Percentiles rank a stretch among this genome's conserved stretches.
These are phyloP conservation scores for Durusdinium trenchii DNA, from an alignment of 73 alveolate species.

Conservation along the genomic window DNA sequence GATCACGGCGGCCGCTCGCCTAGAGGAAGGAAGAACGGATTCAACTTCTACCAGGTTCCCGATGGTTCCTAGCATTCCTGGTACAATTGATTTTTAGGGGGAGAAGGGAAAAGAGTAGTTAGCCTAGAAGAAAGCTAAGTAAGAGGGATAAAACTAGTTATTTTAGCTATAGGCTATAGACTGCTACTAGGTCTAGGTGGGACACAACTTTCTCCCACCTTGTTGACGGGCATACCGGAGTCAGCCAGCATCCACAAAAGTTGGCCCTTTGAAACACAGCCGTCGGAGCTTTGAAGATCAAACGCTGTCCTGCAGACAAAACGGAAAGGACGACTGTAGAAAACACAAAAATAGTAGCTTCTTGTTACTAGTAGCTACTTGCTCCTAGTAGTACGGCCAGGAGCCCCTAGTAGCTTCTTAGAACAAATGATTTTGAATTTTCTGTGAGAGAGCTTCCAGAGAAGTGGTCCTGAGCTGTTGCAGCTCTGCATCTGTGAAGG, in stretches of 20 bases:
- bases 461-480: constrained; percentile 53
- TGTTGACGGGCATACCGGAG: constrained; percentile 95
- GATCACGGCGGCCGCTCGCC: constrained; percentile 87
- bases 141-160: too few relatives aligned
- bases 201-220: constrained; percentile 19
- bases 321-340: neutral
- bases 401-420: too few relatives aligned
- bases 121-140: too few relatives aligned
- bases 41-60: too few relatives aligned
- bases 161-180: too few relatives aligned
- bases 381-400: too few relatives aligned
- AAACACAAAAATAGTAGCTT: neutral
- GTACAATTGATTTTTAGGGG: too few relatives aligned
- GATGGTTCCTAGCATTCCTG: too few relatives aligned
- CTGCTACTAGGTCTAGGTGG: too few relatives aligned
- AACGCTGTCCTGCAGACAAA: constrained; percentile 35
- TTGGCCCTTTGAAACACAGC: constrained; percentile 76
- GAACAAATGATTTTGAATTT: neutral
- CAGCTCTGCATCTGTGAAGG: constrained; percentile 75
- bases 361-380: too few relatives aligned
- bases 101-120: too few relatives aligned
- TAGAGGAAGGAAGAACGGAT: neutral
- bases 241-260: constrained; percentile 91
- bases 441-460: too few relatives aligned
- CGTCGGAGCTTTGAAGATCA: constrained; percentile 15